Evolutionary conservation across 139 green algal species (phyloP).

Genomic region (Haematococcus lacustris): DNA sequence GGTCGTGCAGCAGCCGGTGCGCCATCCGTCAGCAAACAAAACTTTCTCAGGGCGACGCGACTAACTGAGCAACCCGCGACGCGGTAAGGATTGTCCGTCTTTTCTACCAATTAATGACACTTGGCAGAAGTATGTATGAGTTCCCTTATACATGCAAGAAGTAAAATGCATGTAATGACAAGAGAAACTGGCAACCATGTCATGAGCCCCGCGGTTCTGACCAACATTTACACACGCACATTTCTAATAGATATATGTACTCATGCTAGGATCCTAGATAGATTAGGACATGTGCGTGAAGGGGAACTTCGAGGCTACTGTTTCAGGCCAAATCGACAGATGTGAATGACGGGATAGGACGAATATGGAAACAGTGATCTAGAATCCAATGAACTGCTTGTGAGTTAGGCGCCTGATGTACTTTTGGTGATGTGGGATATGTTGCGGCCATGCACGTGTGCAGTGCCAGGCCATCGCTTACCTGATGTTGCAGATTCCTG

Average conservation of each 20-base stretch:
- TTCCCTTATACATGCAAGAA: neutral
- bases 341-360: neutral
- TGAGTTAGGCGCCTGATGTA: slow-evolving; percentile 7
- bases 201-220: neutral
- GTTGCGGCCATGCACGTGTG: too few species aligned
- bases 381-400: slow-evolving; percentile 16
- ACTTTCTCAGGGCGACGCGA: neutral
- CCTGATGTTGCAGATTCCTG: too few species aligned
- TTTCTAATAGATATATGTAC: too few species aligned
- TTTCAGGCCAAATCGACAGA: neutral
- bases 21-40: slow-evolving; percentile 39
- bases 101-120: neutral
- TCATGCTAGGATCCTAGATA: too few species aligned
- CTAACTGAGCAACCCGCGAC: too few species aligned
- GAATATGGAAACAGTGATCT: neutral
- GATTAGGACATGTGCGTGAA: too few species aligned
- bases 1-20: slow-evolving; percentile 65
- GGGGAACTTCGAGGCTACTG: neutral
- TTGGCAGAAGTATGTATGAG: neutral
- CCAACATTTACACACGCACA: too few species aligned
- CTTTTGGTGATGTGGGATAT: slow-evolving; percentile 19
- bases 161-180: neutral
- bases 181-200: neutral
- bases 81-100: neutral
- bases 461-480: too few species aligned